Base-by-base conservation (phyloP, 2,329 filamentous ascomycete species). In the Trichoderma hamatum region DNA sequence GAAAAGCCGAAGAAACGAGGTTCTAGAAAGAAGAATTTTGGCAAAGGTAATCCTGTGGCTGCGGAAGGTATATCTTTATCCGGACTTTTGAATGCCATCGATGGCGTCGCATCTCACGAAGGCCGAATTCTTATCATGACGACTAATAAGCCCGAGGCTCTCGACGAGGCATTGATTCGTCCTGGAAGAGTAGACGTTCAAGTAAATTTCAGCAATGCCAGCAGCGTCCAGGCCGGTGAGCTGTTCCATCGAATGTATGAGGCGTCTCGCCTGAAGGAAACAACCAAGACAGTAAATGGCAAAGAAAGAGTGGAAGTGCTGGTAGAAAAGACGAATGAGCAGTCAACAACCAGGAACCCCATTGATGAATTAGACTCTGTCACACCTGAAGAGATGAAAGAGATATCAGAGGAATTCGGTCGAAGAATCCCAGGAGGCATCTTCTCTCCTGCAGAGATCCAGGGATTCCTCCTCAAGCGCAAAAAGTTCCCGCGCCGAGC, bases 61-160 rank as follows among this genome's bases (percentile, higher is more conserved):
- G 21, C 73, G 21, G 75, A 80, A 46, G 74, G 85, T n/a, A 92
- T 94, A 72, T 92, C 91, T 0, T 84, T 96, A 2, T 92, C 91
- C 0, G 92, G 92, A 0, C 84, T 96, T 1, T 85, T 96, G 63
- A 96, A 96, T 78, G 90, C 91, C 69, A 93, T 96, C 70, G 92
- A 96, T 74, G 92, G 93, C 67, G 92, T 94, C 1, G 91, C 90
- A 1, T 91, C 89, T 3, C 91, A 92, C 73, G 92, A 95, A 80
- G 92, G 92, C 30, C 87, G 91, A 56, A 87, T 95, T 14, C 85
- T 95, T 21, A 89, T 95, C 80, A 93, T 94, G 90, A 94, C 92
- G 0, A 93, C 91, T 36, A 96, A 95, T 78, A 86, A 88, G 70
- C 90, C 90, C 3, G 89, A 94, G 73, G 84, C 86, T 16, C 85